Conservation (phyloP, 78 protist genomes). For the Guillardia theta region DNA sequence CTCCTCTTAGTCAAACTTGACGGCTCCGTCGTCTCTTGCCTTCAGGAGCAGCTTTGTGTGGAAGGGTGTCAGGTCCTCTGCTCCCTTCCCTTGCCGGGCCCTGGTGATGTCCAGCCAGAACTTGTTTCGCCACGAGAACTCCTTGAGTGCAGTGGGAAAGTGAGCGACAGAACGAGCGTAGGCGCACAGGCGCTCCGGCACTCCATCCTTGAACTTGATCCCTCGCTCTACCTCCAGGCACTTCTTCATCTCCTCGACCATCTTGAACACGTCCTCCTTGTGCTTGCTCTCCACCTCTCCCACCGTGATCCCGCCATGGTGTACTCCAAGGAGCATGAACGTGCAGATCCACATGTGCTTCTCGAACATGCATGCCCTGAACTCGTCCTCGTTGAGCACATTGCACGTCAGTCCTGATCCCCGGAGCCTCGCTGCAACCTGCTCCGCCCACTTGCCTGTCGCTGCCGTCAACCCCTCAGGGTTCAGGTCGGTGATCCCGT, state of each 20-base stretch:
- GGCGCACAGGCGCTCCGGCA: not conserved
- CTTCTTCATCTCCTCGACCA: not conserved
- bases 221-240: not conserved
- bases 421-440: conserved; percentile 12
- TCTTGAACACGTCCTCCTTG: not conserved
- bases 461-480: conserved; percentile 57
- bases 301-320: conserved; percentile 31
- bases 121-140: conserved; percentile 49
- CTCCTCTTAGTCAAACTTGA: conserved; percentile 11
- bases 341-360: conserved; percentile 55
- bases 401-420: conserved; percentile 3
- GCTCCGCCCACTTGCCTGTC: conserved; percentile 45
- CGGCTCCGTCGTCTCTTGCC: not conserved
- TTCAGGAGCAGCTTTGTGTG: not conserved
- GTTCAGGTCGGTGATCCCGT: conserved; percentile 53
- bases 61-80: not conserved
- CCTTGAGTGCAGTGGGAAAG: conserved; percentile 55
- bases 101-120: not conserved
- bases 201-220: not conserved
- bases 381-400: not conserved
- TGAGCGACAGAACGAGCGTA: conserved; percentile 46
- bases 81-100: not conserved
- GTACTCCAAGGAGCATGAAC: conserved; percentile 48
- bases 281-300: conserved; percentile 31
- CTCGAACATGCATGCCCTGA: conserved; percentile 51